phyloP scores from a whole-genome alignment of 805 yeast species.

The Huiozyma naganishii region DNA sequence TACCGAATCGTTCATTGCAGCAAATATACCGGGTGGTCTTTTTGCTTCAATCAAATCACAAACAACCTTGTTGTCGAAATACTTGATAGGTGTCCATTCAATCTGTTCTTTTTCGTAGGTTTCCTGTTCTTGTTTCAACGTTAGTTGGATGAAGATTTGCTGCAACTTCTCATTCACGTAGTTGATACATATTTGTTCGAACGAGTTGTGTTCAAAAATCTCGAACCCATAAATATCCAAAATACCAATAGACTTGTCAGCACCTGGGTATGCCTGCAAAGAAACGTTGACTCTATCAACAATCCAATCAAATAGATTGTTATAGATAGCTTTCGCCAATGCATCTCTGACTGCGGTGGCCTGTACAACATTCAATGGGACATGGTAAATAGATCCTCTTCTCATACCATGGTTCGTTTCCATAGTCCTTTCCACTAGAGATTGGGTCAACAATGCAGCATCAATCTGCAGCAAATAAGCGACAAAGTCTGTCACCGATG shows the following conservation, averaged over 20 bases:
- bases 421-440: slow-evolving; percentile 70
- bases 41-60: slow-evolving; percentile 91
- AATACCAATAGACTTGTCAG: slow-evolving; percentile 73
- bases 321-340: slow-evolving; percentile 86
- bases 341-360: slow-evolving; percentile 95
- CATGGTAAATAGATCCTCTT: slow-evolving; percentile 89
- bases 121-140: slow-evolving; percentile 94
- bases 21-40: slow-evolving; percentile 93
- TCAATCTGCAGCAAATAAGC: slow-evolving; percentile 84
- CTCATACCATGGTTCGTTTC: slow-evolving; percentile 85
- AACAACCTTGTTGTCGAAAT: slow-evolving; percentile 90
- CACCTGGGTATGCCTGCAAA: slow-evolving; percentile 42
- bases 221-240: slow-evolving; percentile 95
- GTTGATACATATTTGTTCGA: slow-evolving; percentile 91
- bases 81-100: slow-evolving; percentile 94
- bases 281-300: slow-evolving; percentile 83
- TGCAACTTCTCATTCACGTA: slow-evolving; percentile 93
- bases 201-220: slow-evolving; percentile 88
- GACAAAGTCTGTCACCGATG: slow-evolving; percentile 86
- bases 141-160: slow-evolving; percentile 91
- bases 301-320: slow-evolving; percentile 91
- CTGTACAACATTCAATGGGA: slow-evolving; percentile 83
- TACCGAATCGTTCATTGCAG: slow-evolving; percentile 91
- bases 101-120: slow-evolving; percentile 93
- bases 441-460: slow-evolving; percentile 49